Evolutionary conservation across 139 green algal species (phyloP).

Genomic region (Yamagishiella unicocca): DNA sequence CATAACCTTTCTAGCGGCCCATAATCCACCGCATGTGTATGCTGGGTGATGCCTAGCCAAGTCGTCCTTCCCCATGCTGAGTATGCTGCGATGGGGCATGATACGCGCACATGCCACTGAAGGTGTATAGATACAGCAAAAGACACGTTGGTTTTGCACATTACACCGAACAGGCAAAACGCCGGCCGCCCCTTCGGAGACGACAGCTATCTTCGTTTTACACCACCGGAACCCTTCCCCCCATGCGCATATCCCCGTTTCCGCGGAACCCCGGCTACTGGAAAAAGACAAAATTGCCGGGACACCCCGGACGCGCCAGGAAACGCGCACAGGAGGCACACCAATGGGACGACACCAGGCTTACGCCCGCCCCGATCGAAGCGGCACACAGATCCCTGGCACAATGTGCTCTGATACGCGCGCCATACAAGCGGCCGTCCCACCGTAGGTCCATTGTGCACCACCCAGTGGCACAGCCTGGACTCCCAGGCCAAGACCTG

Average conservation of each 20-base stretch:
- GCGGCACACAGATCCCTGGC: not conserved
- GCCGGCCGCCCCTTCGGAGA: not conserved
- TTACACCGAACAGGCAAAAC: not conserved
- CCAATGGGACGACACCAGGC: not conserved
- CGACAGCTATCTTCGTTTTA: not conserved
- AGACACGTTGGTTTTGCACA: not conserved
- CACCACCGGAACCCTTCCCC: too few relatives aligned
- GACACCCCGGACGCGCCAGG: not conserved
- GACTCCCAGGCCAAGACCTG: not conserved
- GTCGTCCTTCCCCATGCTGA: too few relatives aligned
- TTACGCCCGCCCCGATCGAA: not conserved
- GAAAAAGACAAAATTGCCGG: constrained; percentile 31
- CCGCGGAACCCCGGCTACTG: not conserved
- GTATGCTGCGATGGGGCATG: not conserved
- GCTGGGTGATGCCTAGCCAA: too few relatives aligned
- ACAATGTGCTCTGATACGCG: too few relatives aligned
- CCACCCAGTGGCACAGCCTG: not conserved
- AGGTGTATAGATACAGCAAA: not conserved
- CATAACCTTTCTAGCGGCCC: too few relatives aligned
- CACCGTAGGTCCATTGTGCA: not conserved
- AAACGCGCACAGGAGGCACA: not conserved
- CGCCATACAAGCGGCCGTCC: not conserved
- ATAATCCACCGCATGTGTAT: too few relatives aligned
- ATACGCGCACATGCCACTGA: not conserved
- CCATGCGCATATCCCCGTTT: not conserved